phyloP scores from a whole-genome alignment of 2,329 filamentous ascomycete genomes.

The Colletotrichum sp. region DNA sequence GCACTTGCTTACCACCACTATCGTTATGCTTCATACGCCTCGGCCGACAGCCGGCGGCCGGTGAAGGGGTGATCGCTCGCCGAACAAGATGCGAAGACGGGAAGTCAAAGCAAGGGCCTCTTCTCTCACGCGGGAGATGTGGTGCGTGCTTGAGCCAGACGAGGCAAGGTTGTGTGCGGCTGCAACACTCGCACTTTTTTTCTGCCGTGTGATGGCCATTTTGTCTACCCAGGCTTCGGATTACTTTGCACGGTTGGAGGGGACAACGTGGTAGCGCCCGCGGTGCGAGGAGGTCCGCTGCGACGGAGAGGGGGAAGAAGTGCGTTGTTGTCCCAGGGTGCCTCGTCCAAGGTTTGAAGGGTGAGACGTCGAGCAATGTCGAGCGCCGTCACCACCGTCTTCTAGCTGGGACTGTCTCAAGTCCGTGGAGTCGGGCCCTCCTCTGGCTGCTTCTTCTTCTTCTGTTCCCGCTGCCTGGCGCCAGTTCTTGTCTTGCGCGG shows the following conservation, averaged over 20 bases:
- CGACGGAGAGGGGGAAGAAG: not conserved
- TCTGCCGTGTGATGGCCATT: not conserved
- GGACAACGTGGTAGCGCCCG: not conserved
- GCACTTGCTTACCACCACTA: not conserved
- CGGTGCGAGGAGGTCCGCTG: not conserved
- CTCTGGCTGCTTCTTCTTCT: not conserved
- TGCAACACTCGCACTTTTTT: not conserved
- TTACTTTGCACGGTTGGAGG: not conserved
- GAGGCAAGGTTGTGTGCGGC: not conserved
- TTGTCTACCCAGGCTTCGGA: not conserved
- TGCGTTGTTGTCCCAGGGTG: not conserved
- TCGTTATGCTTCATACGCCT: not conserved
- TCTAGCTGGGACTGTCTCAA: conserved; percentile 8
- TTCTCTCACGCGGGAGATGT: not conserved
- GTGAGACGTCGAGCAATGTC: not conserved
- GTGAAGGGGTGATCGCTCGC: not conserved
- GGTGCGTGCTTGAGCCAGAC: not conserved
- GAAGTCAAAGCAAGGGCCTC: not conserved
- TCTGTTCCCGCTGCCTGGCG: not conserved
- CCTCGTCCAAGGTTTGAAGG: not conserved
- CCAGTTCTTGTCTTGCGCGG: not conserved
- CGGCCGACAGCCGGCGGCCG: not conserved
- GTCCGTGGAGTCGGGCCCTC: not conserved
- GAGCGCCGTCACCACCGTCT: not conserved
- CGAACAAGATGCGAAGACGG: not conserved